phyloP scores from a whole-genome alignment of 2,329 filamentous ascomycete species.

The Penicillium oxalicum region DNA sequence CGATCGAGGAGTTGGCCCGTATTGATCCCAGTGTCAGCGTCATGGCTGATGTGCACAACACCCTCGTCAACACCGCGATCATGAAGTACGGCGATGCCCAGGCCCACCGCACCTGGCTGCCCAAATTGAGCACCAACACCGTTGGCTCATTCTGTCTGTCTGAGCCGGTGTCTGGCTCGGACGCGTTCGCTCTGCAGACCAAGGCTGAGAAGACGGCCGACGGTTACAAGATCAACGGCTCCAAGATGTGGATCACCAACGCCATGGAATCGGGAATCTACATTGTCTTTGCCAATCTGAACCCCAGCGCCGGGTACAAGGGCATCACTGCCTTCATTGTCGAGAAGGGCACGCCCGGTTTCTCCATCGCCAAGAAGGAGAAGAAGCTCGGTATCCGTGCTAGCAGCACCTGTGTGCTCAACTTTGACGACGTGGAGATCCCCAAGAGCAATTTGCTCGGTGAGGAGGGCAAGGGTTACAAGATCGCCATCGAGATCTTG shows the following conservation, averaged over 20 bases:
- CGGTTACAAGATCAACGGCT: constrained; percentile 81
- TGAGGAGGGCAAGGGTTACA: constrained; percentile 87
- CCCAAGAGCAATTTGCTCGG: constrained; percentile 84
- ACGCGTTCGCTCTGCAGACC: constrained; percentile 91
- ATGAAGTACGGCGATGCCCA: constrained; percentile 74
- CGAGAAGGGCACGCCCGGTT: constrained; percentile 82
- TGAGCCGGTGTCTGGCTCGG: constrained; percentile 86
- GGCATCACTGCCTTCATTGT: constrained; percentile 95
- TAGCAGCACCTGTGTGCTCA: constrained; percentile 93
- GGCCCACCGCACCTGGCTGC: constrained; percentile 79
- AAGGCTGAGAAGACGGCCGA: constrained; percentile 76
- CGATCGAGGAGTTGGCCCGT: constrained; percentile 91
- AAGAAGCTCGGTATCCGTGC: constrained; percentile 98
- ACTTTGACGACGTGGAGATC: constrained; percentile 92
- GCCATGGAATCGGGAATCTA: constrained; percentile 89
- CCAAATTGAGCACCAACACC: constrained; percentile 81
- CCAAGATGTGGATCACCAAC: constrained; percentile 99
- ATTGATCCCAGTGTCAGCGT: constrained; percentile 94
- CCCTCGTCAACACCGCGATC: constrained; percentile 88
- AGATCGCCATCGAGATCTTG: constrained; percentile 88
- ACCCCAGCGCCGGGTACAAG: constrained; percentile 88
- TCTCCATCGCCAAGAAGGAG: constrained; percentile 97
- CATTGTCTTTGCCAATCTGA: constrained; percentile 95
- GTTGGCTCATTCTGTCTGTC: constrained; percentile 89
- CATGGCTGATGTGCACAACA: constrained; percentile 96